A percentile compares a stretch with the other conserved stretches of the same genome.
Conservation (phyloP, 441 rosid species). For the Gossypium lobatum region DNA sequence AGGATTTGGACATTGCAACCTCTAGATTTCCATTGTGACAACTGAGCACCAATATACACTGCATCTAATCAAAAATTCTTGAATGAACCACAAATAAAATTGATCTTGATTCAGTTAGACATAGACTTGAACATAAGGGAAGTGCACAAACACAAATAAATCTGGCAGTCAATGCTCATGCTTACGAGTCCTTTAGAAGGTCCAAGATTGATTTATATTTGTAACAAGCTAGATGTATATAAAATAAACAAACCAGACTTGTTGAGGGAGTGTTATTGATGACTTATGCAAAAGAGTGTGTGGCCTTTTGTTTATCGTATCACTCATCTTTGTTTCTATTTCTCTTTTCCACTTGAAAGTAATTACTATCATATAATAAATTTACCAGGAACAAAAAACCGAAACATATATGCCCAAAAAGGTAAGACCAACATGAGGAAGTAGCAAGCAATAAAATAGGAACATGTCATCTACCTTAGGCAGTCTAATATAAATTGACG, state of each 20-base stretch:
- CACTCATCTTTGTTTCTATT: background rate
- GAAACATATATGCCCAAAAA: background rate
- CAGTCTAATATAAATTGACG: constrained; percentile 87
- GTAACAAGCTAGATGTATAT: background rate
- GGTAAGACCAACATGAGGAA: background rate
- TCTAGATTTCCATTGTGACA: background rate
- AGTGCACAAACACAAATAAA: background rate
- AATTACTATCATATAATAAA: background rate
- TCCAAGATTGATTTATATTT: constrained; percentile 3
- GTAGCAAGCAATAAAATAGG: background rate
- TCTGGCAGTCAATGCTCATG: background rate
- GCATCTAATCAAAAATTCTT: background rate
- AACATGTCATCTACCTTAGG: constrained; percentile 52
- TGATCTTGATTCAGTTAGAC: background rate
- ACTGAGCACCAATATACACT: background rate
- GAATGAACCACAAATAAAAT: background rate
- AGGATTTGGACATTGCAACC: background rate
- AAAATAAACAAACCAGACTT: background rate
- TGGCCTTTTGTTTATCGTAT: background rate
- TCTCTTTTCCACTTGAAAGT: constrained; percentile 3
- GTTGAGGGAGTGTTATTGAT: background rate
- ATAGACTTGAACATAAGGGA: background rate
- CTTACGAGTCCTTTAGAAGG: background rate
- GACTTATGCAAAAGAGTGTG: background rate
- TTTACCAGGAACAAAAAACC: background rate